A percentile compares a stretch with the other conserved stretches of the same genome.
phyloP scores from a whole-genome alignment of 208 protist genomes.

The Trichomonas vaginalis region DNA sequence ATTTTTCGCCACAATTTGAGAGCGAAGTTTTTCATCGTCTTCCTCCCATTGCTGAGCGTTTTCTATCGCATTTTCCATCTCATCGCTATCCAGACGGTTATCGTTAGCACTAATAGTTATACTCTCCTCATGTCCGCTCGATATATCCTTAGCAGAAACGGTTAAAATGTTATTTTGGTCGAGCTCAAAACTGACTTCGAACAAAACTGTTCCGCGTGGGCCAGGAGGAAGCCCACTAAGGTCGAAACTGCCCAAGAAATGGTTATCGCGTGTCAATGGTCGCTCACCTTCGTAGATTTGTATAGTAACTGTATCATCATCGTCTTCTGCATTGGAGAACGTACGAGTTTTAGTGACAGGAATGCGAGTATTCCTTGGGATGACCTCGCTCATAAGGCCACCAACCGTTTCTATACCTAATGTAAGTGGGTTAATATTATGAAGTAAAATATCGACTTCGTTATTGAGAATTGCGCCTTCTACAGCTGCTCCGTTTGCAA shows the following conservation, averaged over 20 bases:
- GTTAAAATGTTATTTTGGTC: slow-evolving; percentile 89
- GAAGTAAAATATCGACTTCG: slow-evolving; percentile 53
- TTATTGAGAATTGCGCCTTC: slow-evolving; percentile 75
- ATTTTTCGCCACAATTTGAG: slow-evolving; percentile 59
- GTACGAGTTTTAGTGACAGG: slow-evolving; percentile 73
- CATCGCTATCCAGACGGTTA: slow-evolving; percentile 62
- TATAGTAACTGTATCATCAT: slow-evolving; percentile 66
- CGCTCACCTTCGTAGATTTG: slow-evolving; percentile 90
- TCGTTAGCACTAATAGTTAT: slow-evolving; percentile 94
- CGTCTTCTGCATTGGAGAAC: slow-evolving; percentile 77
- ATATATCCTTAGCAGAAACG: slow-evolving; percentile 78
- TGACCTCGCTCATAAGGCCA: slow-evolving; percentile 66
- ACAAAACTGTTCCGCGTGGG: slow-evolving; percentile 72
- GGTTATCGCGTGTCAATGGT: slow-evolving; percentile 88
- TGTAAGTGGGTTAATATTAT: slow-evolving; percentile 54
- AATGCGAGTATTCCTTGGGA: slow-evolving; percentile 62
- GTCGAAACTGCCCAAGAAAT: slow-evolving; percentile 86
- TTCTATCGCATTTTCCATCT: slow-evolving; percentile 74
- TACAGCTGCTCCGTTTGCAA: slow-evolving; percentile 89
- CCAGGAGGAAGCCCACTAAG: slow-evolving; percentile 81
- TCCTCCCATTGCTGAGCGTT: slow-evolving; percentile 66
- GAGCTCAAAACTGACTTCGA: slow-evolving; percentile 45
- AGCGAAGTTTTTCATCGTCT: slow-evolving; percentile 53
- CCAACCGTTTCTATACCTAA: slow-evolving; percentile 77
- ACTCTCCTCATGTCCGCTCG: slow-evolving; percentile 66